Conservation (phyloP, 495 filamentous ascomycete species). For the Xylaria venustula region DNA sequence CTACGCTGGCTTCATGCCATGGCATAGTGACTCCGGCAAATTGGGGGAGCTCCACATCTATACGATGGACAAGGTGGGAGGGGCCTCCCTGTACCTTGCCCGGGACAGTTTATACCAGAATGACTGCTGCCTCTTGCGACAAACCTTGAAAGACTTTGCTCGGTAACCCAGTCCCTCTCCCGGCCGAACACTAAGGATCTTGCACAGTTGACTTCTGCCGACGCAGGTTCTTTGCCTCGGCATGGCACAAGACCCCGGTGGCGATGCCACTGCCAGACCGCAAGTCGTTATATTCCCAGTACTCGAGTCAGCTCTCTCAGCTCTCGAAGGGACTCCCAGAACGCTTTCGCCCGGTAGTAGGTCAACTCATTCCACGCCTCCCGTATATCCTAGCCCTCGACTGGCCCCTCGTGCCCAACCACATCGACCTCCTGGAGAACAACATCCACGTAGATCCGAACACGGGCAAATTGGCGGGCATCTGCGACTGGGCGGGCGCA, state of each 20-base stretch:
- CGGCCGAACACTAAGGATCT: too few species aligned
- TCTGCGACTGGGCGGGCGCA: conserved; percentile 3
- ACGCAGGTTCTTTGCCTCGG: neutral
- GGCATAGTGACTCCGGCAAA: neutral
- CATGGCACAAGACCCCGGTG: neutral
- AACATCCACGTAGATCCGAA: conserved; percentile 9
- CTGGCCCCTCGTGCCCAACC: conserved; percentile 4
- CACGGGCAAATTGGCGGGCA: neutral
- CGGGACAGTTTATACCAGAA: neutral
- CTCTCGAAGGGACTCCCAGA: neutral
- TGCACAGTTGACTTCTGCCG: neutral
- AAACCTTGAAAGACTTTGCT: neutral
- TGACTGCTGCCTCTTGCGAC: neutral
- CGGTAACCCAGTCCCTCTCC: too few species aligned
- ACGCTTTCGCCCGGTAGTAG: neutral
- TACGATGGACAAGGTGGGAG: neutral
- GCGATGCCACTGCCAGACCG: neutral
- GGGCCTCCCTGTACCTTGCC: neutral
- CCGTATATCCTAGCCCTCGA: neutral
- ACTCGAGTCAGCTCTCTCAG: neutral
- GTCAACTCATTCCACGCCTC: neutral
- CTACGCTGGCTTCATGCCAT: conserved; percentile 2
- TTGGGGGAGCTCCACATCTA: conserved; percentile 1
- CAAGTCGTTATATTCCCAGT: neutral
- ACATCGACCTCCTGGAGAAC: conserved; percentile 10